Evolutionary conservation across 345 rosid genomes (phyloP).

Genomic region (Gossypium longicalyx): DNA sequence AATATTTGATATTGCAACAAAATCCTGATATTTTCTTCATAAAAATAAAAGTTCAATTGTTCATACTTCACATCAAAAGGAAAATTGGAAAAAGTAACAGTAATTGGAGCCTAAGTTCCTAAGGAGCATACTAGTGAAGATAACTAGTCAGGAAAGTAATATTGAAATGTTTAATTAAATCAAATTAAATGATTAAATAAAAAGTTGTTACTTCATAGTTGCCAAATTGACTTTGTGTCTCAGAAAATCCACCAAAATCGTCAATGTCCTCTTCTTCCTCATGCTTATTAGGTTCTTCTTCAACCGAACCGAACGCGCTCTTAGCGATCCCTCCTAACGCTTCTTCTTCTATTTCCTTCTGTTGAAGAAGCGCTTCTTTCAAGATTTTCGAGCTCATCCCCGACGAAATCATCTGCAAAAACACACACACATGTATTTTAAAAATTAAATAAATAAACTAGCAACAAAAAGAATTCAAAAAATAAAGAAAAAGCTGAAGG

Average conservation of each 20-base stretch:
- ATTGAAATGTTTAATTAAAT: not conserved
- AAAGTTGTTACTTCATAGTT: conserved; percentile 40
- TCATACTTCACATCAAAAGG: not conserved
- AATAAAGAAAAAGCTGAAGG: not conserved
- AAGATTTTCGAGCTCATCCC: conserved; percentile 76
- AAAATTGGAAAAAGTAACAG: not conserved
- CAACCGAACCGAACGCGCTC: conserved; percentile 33
- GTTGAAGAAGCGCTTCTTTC: conserved; percentile 80
- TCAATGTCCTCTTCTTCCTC: conserved; percentile 56
- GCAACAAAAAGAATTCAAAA: not conserved
- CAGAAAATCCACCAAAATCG: conserved; percentile 55
- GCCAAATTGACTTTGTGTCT: conserved; percentile 53
- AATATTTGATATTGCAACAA: not conserved
- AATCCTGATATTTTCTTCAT: not conserved
- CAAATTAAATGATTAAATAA: not conserved
- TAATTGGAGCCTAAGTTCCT: too few species aligned
- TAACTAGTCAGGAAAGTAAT: not conserved
- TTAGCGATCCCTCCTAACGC: conserved; percentile 33
- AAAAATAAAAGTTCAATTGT: not conserved
- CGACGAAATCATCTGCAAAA: conserved; percentile 51
- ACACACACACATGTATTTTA: not conserved
- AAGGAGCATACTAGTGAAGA: not conserved
- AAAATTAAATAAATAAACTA: not conserved
- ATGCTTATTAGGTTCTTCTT: conserved; percentile 29
- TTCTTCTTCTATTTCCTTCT: conserved; percentile 72